Percentiles rank a stretch among this genome's conserved stretches.
These are phyloP conservation scores for Punica granatum DNA, from an alignment of 345 rosid species.

Conservation along the genomic window DNA sequence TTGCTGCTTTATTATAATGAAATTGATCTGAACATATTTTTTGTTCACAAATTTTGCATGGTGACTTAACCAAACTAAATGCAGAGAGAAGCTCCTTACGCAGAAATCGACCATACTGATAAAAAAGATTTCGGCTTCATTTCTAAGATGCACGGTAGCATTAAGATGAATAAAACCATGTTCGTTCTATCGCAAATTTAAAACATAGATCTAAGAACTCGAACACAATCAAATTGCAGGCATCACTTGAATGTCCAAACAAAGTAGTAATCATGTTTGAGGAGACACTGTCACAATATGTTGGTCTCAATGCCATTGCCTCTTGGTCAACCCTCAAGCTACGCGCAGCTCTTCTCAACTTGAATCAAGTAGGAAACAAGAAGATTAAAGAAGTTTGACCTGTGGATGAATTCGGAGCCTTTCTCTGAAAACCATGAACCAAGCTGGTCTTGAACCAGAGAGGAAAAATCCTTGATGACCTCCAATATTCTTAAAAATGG, in stretches of 20 bases:
- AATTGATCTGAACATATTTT: background rate
- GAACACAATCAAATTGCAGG: background rate
- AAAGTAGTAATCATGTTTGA: background rate
- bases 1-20: background rate
- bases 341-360: background rate
- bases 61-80: background rate
- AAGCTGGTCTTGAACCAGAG: constrained; percentile 89
- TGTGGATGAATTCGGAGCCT: constrained; percentile 93
- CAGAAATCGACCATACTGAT: background rate
- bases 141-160: background rate
- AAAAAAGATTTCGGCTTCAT: background rate
- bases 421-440: constrained; percentile 96
- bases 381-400: constrained; percentile 33
- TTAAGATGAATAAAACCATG: background rate
- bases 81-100: background rate
- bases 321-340: background rate
- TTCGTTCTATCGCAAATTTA: background rate
- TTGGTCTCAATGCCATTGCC: background rate
- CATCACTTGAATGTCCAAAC: background rate
- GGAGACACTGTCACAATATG: background rate
- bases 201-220: no score
- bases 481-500: constrained; percentile 75
- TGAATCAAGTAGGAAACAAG: background rate
- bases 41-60: background rate
- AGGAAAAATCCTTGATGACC: constrained; percentile 90